These are phyloP conservation scores for Naematelia encephala DNA, from an alignment of 768 basidiomycete species.

Conservation along the genomic window DNA sequence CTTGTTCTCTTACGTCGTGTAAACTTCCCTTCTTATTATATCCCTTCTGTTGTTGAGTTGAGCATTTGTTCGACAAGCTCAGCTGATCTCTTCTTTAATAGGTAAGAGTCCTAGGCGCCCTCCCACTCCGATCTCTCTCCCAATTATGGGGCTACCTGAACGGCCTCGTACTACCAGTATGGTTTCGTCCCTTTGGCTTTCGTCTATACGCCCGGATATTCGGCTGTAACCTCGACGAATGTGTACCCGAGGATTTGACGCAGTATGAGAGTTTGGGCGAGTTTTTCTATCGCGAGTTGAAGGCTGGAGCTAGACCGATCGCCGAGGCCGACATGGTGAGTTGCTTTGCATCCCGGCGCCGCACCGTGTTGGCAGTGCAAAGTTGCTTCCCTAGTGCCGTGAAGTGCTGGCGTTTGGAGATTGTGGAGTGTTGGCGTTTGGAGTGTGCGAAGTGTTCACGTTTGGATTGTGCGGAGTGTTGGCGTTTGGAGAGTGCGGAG, in stretches of 20 bases:
- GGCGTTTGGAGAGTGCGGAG: too few species aligned
- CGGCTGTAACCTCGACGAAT: constrained; percentile 87
- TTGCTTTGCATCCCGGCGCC: constrained; percentile 6
- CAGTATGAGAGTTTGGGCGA: constrained; percentile 82
- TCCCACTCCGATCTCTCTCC: constrained; percentile 92
- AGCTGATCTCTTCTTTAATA: constrained; percentile 18
- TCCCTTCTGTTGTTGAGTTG: neutral
- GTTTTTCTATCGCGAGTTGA: constrained; percentile 89
- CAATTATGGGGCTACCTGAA: constrained; percentile 96
- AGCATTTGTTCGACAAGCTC: neutral
- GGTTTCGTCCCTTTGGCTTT: constrained; percentile 89
- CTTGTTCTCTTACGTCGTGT: too few species aligned
- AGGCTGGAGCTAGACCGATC: constrained; percentile 75
- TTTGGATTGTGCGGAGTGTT: too few species aligned
- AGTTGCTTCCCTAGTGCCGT: too few species aligned
- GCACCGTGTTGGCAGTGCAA: too few species aligned
- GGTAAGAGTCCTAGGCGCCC: constrained; percentile 95
- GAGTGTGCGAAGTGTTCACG: too few species aligned
- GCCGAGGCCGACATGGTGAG: constrained; percentile 67
- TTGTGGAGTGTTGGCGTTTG: too few species aligned
- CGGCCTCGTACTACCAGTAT: constrained; percentile 85
- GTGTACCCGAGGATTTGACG: constrained; percentile 67
- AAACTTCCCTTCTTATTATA: too few species aligned
- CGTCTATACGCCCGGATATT: constrained; percentile 81
- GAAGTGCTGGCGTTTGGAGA: too few species aligned